phyloP scores from a whole-genome alignment of 805 yeast genomes.

The Metschnikowia kofuensis region DNA sequence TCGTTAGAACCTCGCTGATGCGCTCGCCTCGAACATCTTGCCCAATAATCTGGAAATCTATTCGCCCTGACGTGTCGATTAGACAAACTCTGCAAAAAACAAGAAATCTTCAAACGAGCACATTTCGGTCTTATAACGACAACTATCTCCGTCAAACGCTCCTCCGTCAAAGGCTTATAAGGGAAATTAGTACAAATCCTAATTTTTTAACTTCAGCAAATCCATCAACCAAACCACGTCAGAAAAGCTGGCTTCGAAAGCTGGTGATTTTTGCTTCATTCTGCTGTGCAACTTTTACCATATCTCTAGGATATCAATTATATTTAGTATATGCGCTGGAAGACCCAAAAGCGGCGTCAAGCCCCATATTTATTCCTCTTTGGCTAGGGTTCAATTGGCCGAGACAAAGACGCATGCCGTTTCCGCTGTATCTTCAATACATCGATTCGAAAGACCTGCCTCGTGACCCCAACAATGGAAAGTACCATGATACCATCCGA shows the following conservation, averaged over 20 bases:
- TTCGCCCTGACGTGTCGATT: no score
- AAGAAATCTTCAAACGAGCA: no score
- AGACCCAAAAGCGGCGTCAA: not conserved
- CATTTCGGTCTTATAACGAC: no score
- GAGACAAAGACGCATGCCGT: conserved; percentile 19
- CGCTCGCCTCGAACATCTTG: no score
- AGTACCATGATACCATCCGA: conserved; percentile 11
- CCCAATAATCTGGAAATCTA: no score
- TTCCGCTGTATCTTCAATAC: conserved; percentile 27
- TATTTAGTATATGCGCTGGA: conserved; percentile 11
- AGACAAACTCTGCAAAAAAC: no score
- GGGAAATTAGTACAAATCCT: conserved; percentile 7
- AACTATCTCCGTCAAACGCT: no score
- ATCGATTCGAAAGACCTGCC: conserved; percentile 22
- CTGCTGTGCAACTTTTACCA: conserved; percentile 6
- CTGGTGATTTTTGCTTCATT: not conserved
- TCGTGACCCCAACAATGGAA: conserved; percentile 7
- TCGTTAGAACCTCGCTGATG: no score
- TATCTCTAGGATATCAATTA: conserved; percentile 22
- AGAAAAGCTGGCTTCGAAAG: not conserved
- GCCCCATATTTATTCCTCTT: conserved; percentile 22
- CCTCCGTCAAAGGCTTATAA: not conserved
- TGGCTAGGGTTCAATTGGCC: conserved; percentile 31
- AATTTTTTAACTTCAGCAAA: conserved; percentile 1
- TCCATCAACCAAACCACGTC: not conserved